phyloP scores from a whole-genome alignment of 768 basidiomycete genomes.

The Symmetrospora coprosmae region DNA sequence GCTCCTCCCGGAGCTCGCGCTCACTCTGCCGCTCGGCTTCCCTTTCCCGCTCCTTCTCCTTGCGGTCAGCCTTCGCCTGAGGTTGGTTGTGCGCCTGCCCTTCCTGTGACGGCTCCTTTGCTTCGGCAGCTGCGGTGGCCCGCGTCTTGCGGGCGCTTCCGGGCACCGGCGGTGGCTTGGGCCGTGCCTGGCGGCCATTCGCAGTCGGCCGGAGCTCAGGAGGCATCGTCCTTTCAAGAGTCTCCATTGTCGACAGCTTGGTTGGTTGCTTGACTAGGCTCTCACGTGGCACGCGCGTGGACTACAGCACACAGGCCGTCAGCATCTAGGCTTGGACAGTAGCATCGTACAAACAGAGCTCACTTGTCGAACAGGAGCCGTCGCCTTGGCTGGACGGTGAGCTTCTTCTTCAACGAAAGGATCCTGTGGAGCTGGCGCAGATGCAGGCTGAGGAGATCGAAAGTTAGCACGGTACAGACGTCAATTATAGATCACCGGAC shows the following conservation, averaged over 20 bases:
- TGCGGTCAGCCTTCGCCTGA: background rate
- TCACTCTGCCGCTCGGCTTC: background rate
- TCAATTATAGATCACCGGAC: too few species aligned
- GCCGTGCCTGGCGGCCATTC: conserved; percentile 8
- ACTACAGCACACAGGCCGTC: too few species aligned
- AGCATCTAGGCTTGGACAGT: too few species aligned
- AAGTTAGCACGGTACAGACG: too few species aligned
- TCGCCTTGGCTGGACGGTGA: too few species aligned
- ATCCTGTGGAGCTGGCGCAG: too few species aligned
- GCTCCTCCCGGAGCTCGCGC: too few species aligned
- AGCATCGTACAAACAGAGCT: too few species aligned
- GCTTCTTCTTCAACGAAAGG: too few species aligned
- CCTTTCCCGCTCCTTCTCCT: background rate
- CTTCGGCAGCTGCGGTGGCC: conserved; percentile 1
- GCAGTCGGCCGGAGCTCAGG: background rate
- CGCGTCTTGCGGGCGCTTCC: conserved; percentile 18
- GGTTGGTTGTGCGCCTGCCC: background rate
- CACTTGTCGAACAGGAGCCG: too few species aligned
- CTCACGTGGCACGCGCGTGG: conserved; percentile 12
- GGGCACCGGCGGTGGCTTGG: conserved; percentile 17
- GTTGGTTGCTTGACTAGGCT: background rate
- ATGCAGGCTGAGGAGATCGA: too few species aligned
- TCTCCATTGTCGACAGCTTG: background rate
- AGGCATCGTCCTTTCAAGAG: conserved; percentile 9
- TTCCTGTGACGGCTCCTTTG: background rate